These are phyloP conservation scores for Bremia lactucae DNA, from an alignment of 352 stramenopile genomes.

Conservation along the genomic window DNA sequence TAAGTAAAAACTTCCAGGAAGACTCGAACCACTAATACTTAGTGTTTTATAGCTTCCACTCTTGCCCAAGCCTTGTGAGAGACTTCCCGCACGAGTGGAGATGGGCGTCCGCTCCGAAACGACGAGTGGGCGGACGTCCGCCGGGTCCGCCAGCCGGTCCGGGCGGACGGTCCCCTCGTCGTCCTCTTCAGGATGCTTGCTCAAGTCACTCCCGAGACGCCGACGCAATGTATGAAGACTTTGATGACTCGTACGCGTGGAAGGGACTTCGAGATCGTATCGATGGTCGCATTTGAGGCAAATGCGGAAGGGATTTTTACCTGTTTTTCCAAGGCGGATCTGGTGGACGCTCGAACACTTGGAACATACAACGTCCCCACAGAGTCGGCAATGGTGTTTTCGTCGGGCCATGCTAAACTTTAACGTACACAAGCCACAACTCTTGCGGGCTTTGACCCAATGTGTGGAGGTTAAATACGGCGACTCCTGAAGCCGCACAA, in stretches of 20 bases:
- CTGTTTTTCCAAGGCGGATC: slow-evolving; percentile 43
- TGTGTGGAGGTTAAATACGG: slow-evolving; percentile 40
- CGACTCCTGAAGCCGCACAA: slow-evolving; percentile 48
- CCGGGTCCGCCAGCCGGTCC: slow-evolving; percentile 32
- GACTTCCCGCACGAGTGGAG: slow-evolving; percentile 21
- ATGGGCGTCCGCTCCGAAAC: slow-evolving; percentile 14
- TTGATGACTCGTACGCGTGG: no score
- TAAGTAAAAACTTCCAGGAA: slow-evolving; percentile 22
- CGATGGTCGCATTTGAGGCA: slow-evolving; percentile 40
- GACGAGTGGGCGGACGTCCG: slow-evolving; percentile 10
- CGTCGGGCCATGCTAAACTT: slow-evolving; percentile 45
- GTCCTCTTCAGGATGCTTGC: slow-evolving; percentile 12
- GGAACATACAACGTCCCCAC: slow-evolving; percentile 55
- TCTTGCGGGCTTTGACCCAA: slow-evolving; percentile 54
- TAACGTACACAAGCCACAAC: slow-evolving; percentile 43
- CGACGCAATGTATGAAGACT: slow-evolving; percentile 13
- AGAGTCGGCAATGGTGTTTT: slow-evolving; percentile 68
- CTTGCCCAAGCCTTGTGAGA: slow-evolving; percentile 16
- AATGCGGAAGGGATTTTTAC: slow-evolving; percentile 48
- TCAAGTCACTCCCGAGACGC: slow-evolving; percentile 12
- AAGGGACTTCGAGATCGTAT: no score
- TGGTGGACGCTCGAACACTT: slow-evolving; percentile 61
- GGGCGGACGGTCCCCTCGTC: slow-evolving; percentile 22
- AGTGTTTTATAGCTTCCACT: slow-evolving; percentile 26
- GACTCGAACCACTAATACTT: slow-evolving; percentile 24